Conservation (phyloP, 352 stramenopile genomes). For the Phytopythium cucurbitacearum region DNA sequence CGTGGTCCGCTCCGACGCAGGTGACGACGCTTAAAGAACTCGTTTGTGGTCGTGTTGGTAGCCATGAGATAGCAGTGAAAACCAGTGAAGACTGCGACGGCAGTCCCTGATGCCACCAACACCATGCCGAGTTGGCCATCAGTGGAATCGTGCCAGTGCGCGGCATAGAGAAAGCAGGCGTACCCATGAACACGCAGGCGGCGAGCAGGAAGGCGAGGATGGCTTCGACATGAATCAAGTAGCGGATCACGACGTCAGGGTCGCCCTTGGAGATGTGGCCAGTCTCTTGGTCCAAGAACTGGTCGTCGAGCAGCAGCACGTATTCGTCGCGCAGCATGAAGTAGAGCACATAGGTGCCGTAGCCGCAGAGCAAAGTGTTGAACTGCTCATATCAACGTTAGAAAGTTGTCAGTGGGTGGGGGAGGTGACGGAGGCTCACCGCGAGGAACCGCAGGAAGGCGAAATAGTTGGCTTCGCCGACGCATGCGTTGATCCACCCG, state of each 20-base stretch:
- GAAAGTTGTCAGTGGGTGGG: background rate
- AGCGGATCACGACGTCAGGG: constrained; percentile 34
- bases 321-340: constrained; percentile 41
- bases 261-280: constrained; percentile 31
- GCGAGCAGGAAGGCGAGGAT: constrained; percentile 34
- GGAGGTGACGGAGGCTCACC: constrained; percentile 13
- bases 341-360: constrained; percentile 50
- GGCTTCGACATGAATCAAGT: constrained; percentile 44
- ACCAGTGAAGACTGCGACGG: constrained; percentile 29
- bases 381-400: constrained; percentile 13
- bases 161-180: background rate
- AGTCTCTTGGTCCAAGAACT: constrained; percentile 40
- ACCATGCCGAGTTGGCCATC: background rate
- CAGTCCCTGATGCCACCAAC: constrained; percentile 12
- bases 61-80: constrained; percentile 57
- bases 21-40: constrained; percentile 62
- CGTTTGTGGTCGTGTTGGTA: constrained; percentile 63
- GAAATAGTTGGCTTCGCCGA: constrained; percentile 59
- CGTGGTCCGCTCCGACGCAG: constrained; percentile 1
- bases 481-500: constrained; percentile 61
- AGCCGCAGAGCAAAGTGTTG: constrained; percentile 43
- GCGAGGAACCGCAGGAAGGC: constrained; percentile 51
- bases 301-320: constrained; percentile 23
- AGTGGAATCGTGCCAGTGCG: background rate
- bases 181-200: constrained; percentile 50